Evolutionary conservation across 768 basidiomycete species (phyloP), one percentile per base, ranked within the genome.

Genomic region (Leccinum variicolor): DNA sequence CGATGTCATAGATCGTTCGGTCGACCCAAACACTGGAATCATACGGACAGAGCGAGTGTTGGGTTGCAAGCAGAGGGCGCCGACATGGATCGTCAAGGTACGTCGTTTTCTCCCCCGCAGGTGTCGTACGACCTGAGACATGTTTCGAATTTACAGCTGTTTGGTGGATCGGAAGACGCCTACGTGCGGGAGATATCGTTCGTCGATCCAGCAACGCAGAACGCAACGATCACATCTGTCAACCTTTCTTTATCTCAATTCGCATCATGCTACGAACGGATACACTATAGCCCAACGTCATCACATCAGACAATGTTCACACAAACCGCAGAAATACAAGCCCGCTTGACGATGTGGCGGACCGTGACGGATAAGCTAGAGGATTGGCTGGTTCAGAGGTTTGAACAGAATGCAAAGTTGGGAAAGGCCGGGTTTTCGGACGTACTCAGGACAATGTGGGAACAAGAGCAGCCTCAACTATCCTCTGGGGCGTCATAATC

Each of bases 191-290:
- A 98, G 75, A 88, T 97, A 64, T 92, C 93, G 5, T 96, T 95
- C 69, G 81, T 96, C 36, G 92, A 97, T 73, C 95, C 95, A 2
- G 76, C 83, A 57, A 84, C 81, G 25, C 88, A 90, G 74, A 84
- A 80, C 31, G 89, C 90, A 49, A 89, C 89, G 41, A 90, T 93
- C 62, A 92, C 91, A 34, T 94, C 93, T 28, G 88, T 94, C 74
- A 98, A 98, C 76, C 87, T 98, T 52, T 92, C 91, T 13, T 77
- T 97, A 28, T 94, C 93, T n/a, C 92, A 96, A 75, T 94, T 96
- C 66, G 89, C 92, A 61, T 92, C 89, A 39, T 96, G 92, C 69
- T 85, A 90, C 64, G 95, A 98, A 74, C 85, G 84, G 64, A 94
- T 98, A 74, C 85, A 84, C 55, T 98, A 98, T 70, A 79, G 80